A percentile compares a stretch with the other conserved stretches of the same genome.
These are phyloP conservation scores for Pythium grandisporangium DNA, from an alignment of 352 stramenopile species.

Conservation along the genomic window DNA sequence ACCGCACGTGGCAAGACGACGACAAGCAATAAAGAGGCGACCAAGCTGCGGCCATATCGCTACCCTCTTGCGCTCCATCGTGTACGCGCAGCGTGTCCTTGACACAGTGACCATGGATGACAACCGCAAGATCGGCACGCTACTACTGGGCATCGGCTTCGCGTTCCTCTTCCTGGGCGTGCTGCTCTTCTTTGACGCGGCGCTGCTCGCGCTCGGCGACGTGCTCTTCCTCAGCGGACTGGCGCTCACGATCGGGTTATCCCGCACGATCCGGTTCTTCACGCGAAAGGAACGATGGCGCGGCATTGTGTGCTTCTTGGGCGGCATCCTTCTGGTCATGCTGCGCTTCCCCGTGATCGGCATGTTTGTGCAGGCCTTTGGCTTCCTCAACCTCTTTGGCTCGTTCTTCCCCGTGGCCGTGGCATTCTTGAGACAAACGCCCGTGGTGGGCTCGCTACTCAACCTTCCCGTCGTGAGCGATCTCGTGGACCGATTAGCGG, in stretches of 20 bases:
- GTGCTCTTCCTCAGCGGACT: constrained; percentile 91
- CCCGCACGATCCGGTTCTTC: constrained; percentile 92
- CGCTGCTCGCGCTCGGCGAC: constrained; percentile 90
- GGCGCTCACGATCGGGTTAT: constrained; percentile 91
- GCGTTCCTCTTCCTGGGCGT: constrained; percentile 91
- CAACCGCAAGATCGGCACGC: constrained; percentile 95
- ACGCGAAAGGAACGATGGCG: constrained; percentile 89
- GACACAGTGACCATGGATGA: constrained; percentile 83
- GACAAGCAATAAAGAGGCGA: too few relatives aligned
- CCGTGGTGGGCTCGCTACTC: constrained; percentile 85
- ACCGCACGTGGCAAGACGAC: too few relatives aligned
- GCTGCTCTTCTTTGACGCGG: constrained; percentile 93
- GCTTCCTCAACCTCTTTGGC: constrained; percentile 94
- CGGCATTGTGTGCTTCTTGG: constrained; percentile 92
- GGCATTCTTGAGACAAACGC: constrained; percentile 88
- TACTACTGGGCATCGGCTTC: constrained; percentile 88
- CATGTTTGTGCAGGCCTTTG: constrained; percentile 92
- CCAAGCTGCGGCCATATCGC: too few relatives aligned
- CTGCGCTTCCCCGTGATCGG: constrained; percentile 89
- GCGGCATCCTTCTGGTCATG: constrained; percentile 90
- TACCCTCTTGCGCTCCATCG: too few relatives aligned
- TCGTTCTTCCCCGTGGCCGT: constrained; percentile 95
- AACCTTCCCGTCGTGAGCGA: constrained; percentile 77
- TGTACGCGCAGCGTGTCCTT: too few relatives aligned
- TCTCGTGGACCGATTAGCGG: constrained; percentile 77